These are phyloP conservation scores for Ustilago sp. DNA, from an alignment of 1,284 basidiomycete genomes.

Conservation along the genomic window DNA sequence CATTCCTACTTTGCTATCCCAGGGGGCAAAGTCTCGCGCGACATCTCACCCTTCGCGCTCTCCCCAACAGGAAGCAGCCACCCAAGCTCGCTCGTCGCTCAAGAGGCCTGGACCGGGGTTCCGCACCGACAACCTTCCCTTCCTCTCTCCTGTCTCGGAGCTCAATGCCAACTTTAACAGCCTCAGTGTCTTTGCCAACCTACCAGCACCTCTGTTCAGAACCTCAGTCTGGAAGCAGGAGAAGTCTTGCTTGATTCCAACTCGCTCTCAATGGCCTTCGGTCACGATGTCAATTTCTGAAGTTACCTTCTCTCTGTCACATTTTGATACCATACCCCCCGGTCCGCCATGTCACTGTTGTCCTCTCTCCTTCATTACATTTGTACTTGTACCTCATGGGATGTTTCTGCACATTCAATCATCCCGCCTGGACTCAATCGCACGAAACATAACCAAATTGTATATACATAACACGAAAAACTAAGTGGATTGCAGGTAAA, in stretches of 20 bases:
- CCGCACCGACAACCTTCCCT: constrained; percentile 3
- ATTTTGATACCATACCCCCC: constrained; percentile 7
- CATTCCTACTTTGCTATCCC: constrained; percentile 23
- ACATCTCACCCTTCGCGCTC: constrained; percentile 27
- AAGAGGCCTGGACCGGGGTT: constrained; percentile 20
- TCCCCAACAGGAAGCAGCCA: constrained; percentile 13
- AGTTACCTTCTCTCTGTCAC: not conserved
- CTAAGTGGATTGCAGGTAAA: no score
- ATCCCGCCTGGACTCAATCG: not conserved
- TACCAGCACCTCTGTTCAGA: not conserved
- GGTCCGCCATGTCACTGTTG: no score
- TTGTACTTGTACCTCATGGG: constrained; percentile 19
- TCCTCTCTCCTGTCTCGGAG: constrained; percentile 39
- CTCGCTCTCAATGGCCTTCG: constrained; percentile 25
- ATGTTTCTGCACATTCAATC: not conserved
- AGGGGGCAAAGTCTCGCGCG: constrained; percentile 19
- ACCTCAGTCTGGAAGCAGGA: constrained; percentile 2
- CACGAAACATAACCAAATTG: not conserved
- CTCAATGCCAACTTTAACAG: constrained; percentile 30
- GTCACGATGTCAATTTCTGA: constrained; percentile 3
- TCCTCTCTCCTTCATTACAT: not conserved
- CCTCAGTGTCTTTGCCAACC: constrained; percentile 22
- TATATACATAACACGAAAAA: not conserved
- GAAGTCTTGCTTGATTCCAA: constrained; percentile 1
- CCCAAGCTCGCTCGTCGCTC: constrained; percentile 21